Percentiles rank a stretch among this genome's conserved stretches.
Evolutionary conservation across 2,329 filamentous ascomycete species (phyloP).

Genomic region (Talaromyces funiculosus): DNA sequence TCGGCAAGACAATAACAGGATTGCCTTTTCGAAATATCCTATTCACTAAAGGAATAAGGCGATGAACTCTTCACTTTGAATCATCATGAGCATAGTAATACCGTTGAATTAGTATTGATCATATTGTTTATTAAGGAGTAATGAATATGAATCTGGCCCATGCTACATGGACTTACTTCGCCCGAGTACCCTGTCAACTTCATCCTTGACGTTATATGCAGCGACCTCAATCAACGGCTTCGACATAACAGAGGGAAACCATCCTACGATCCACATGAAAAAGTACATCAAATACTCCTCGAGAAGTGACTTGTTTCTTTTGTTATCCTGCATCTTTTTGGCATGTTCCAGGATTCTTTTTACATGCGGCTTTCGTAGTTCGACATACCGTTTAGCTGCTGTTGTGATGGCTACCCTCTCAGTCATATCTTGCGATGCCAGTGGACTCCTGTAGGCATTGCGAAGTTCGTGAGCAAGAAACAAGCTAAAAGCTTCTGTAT

Average conservation of each 20-base stretch:
- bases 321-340: slow-evolving; percentile 29
- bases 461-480: slow-evolving; percentile 33
- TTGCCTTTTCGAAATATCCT: neutral
- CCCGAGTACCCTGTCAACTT: slow-evolving; percentile 18
- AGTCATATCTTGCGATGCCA: neutral
- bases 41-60: neutral
- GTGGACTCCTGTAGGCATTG: slow-evolving; percentile 8
- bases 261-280: slow-evolving; percentile 32
- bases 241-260: slow-evolving; percentile 22
- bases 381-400: slow-evolving; percentile 29
- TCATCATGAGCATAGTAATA: neutral
- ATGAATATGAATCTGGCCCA: no score
- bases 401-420: slow-evolving; percentile 21
- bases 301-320: slow-evolving; percentile 29
- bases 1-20: neutral
- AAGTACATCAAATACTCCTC: slow-evolving; percentile 36
- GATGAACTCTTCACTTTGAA: neutral
- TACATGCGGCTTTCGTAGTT: slow-evolving; percentile 32
- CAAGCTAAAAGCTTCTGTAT: slow-evolving; percentile 45
- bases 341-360: slow-evolving; percentile 29
- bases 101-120: neutral
- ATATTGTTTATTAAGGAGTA: neutral
- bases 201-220: slow-evolving; percentile 22
- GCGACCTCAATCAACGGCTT: slow-evolving; percentile 17
- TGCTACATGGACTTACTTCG: neutral